Evolutionary conservation across 2,329 filamentous ascomycete genomes (phyloP).

Genomic region (Neocatenulostroma microsporum): DNA sequence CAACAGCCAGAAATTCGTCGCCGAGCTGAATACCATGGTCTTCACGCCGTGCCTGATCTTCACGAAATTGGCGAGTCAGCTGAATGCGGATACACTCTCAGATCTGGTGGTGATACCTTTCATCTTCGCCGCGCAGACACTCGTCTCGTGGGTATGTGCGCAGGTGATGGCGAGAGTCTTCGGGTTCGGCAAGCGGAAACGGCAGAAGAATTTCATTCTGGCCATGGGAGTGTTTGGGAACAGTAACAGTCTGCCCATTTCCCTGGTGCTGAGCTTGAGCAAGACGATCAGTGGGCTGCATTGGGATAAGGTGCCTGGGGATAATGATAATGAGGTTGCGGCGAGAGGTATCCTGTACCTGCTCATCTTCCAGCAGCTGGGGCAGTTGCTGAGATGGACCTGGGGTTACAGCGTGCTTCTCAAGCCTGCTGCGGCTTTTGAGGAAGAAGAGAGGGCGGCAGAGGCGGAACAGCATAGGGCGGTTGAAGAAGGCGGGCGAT

Average conservation of each 20-base stretch:
- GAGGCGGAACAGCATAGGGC: slow-evolving; percentile 34
- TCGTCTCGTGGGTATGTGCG: slow-evolving; percentile 76
- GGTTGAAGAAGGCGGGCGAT: slow-evolving; percentile 47
- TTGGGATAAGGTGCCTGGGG: slow-evolving; percentile 83
- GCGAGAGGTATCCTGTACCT: slow-evolving; percentile 92
- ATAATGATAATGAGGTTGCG: slow-evolving; percentile 91
- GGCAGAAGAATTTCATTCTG: slow-evolving; percentile 86
- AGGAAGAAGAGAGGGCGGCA: slow-evolving; percentile 57
- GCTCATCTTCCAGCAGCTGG: slow-evolving; percentile 94
- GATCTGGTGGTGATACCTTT: slow-evolving; percentile 92
- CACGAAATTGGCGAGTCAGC: slow-evolving; percentile 89
- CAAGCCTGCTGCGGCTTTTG: slow-evolving; percentile 70
- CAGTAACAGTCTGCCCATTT: slow-evolving; percentile 95
- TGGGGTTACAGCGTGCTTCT: slow-evolving; percentile 95
- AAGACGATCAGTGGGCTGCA: slow-evolving; percentile 87
- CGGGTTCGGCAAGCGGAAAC: slow-evolving; percentile 57
- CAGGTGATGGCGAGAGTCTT: slow-evolving; percentile 64
- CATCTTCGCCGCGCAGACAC: slow-evolving; percentile 82
- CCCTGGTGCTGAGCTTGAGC: slow-evolving; percentile 85
- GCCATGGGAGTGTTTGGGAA: slow-evolving; percentile 98
- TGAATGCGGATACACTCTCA: slow-evolving; percentile 80
- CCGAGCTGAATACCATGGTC: slow-evolving; percentile 90
- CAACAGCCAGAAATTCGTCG: slow-evolving; percentile 91
- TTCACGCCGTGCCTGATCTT: slow-evolving; percentile 98
- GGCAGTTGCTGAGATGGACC: slow-evolving; percentile 91